Conservation (phyloP, 371 early-diverging fungal species). For the Basidiobolus meristosporus region DNA sequence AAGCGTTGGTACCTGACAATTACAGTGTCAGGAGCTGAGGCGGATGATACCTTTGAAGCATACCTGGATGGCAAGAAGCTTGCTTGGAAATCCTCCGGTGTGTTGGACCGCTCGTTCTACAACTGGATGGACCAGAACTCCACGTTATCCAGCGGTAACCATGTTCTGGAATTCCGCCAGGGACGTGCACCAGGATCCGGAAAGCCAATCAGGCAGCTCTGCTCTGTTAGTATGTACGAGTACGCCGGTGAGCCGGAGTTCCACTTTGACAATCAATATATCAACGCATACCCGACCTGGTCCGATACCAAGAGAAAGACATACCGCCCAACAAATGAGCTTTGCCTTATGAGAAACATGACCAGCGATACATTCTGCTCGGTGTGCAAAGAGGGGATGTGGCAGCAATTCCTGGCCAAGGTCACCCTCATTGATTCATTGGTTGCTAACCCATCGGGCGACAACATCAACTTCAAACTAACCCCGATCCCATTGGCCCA, state of each 20-base stretch:
- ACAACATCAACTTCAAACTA: neutral
- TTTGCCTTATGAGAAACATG: conserved; percentile 42
- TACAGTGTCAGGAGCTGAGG: conserved; percentile 25
- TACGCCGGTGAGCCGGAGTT: conserved; percentile 18
- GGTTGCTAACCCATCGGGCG: conserved; percentile 3
- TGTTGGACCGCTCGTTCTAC: conserved; percentile 22
- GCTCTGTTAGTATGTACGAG: conserved; percentile 26
- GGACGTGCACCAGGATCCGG: conserved; percentile 21
- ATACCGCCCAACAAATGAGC: conserved; percentile 26
- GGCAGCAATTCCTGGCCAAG: conserved; percentile 18
- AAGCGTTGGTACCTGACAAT: conserved; percentile 23
- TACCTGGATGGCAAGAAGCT: conserved; percentile 20
- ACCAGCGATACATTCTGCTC: conserved; percentile 16
- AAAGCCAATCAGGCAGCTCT: too few relatives aligned
- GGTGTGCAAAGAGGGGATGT: conserved; percentile 34
- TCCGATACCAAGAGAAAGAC: conserved; percentile 13
- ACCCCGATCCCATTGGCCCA: conserved; percentile 11
- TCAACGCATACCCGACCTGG: conserved; percentile 26
- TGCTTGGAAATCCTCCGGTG: conserved; percentile 19
- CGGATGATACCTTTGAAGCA: conserved; percentile 10
- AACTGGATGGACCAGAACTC: too few relatives aligned
- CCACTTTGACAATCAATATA: conserved; percentile 11
- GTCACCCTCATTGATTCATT: conserved; percentile 24
- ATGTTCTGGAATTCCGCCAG: neutral
- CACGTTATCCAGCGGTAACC: conserved; percentile 11